Conservation (phyloP, 1,284 basidiomycete genomes). For the Puccinia coronata region DNA sequence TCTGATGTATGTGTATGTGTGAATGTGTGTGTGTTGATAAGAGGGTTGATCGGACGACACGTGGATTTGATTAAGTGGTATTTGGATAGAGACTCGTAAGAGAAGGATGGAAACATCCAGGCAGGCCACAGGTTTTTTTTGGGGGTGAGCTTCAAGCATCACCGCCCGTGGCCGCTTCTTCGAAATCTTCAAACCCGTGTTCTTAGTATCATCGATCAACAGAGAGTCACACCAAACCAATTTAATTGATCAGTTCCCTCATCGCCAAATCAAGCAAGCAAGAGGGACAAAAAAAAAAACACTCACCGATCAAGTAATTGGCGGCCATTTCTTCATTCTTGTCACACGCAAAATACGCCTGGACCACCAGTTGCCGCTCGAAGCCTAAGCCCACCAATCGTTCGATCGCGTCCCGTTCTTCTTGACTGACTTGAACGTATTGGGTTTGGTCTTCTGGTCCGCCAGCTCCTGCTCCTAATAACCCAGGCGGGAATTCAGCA, state of each 20-base stretch:
- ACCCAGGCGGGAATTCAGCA: conserved; percentile 41
- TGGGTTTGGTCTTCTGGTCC: conserved; percentile 22
- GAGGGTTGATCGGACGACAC: neutral
- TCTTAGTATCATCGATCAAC: conserved; percentile 14
- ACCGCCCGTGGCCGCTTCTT: conserved; percentile 30
- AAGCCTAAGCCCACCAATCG: conserved; percentile 86
- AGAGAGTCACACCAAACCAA: conserved; percentile 10
- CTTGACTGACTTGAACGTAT: conserved; percentile 46
- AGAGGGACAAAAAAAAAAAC: neutral
- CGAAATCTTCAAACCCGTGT: conserved; percentile 47
- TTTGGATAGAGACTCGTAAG: neutral
- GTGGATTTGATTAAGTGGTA: conserved; percentile 11
- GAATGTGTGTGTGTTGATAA: too few species aligned
- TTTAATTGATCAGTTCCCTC: neutral
- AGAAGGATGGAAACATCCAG: neutral
- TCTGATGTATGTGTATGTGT: neutral
- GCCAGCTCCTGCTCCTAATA: conserved; percentile 26
- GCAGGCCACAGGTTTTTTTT: neutral
- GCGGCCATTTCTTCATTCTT: conserved; percentile 94
- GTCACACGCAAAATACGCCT: conserved; percentile 89
- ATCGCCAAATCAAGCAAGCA: neutral
- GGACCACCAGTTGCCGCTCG: conserved; percentile 70
- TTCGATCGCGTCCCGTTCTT: conserved; percentile 70
- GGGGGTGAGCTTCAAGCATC: conserved; percentile 4
- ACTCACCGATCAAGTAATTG: conserved; percentile 77